phyloP scores from a whole-genome alignment of 2,329 filamentous ascomycete species.

The Fusarium illudens region DNA sequence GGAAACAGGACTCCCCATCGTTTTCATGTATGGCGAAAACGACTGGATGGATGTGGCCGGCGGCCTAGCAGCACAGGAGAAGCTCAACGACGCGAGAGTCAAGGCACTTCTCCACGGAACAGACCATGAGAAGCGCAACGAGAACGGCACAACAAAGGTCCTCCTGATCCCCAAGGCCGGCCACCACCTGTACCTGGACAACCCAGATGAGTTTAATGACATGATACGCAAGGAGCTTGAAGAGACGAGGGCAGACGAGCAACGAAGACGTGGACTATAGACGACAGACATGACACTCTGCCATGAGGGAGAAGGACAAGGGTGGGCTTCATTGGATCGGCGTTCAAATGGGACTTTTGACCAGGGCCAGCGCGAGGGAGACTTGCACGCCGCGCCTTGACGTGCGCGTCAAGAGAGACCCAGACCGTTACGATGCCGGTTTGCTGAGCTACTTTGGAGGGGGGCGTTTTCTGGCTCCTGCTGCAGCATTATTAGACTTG shows the following conservation, averaged over 20 bases:
- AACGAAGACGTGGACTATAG: slow-evolving; percentile 37
- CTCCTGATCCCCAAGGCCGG: slow-evolving; percentile 73
- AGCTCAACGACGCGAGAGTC: slow-evolving; percentile 73
- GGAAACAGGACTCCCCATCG: slow-evolving; percentile 78
- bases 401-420: slow-evolving; percentile 8
- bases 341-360: slow-evolving; percentile 26
- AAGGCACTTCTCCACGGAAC: slow-evolving; percentile 69
- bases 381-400: slow-evolving; percentile 16
- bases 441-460: slow-evolving; percentile 19
- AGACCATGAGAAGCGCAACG: slow-evolving; percentile 71
- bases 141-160: slow-evolving; percentile 85
- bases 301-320: not conserved
- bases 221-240: slow-evolving; percentile 63
- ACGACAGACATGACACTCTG: not conserved
- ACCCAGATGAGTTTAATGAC: slow-evolving; percentile 65
- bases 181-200: slow-evolving; percentile 69
- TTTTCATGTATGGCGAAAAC: slow-evolving; percentile 96
- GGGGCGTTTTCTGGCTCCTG: slow-evolving; percentile 25
- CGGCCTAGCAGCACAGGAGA: slow-evolving; percentile 81
- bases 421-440: slow-evolving; percentile 25
- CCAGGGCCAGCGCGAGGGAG: slow-evolving; percentile 10
- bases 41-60: slow-evolving; percentile 99
- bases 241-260: slow-evolving; percentile 52
- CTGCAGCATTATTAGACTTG: slow-evolving; percentile 22
- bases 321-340: slow-evolving; percentile 20